Conservation (phyloP, 1,284 basidiomycete species). For the Tilletia caries region DNA sequence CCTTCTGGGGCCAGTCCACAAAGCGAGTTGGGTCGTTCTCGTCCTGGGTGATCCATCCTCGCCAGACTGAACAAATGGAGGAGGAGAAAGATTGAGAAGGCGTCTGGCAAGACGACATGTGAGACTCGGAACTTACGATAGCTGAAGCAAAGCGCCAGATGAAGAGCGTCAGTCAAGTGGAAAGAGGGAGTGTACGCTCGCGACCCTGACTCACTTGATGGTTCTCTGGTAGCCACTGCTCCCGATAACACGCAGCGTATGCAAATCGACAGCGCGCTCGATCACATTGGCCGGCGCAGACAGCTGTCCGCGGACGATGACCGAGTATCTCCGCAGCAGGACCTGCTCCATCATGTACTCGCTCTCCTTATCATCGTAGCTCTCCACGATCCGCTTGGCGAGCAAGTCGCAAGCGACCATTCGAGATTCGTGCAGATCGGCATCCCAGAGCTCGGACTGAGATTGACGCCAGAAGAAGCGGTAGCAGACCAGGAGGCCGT, state of each 20-base stretch:
- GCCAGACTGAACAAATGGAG: neutral
- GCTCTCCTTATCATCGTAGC: neutral
- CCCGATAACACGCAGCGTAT: neutral
- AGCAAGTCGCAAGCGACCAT: constrained; percentile 5
- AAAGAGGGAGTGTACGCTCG: neutral
- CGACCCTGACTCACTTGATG: neutral
- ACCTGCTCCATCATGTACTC: constrained; percentile 13
- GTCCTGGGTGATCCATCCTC: constrained; percentile 8
- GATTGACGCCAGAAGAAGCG: constrained; percentile 9
- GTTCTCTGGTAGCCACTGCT: constrained; percentile 2
- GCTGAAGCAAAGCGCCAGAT: neutral
- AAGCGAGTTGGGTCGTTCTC: constrained; percentile 8
- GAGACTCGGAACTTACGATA: neutral
- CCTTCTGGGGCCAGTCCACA: neutral
- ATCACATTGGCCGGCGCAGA: constrained; percentile 9
- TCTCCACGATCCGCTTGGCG: constrained; percentile 9
- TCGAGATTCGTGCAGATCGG: neutral
- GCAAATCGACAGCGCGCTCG: constrained; percentile 4
- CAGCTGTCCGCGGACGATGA: neutral
- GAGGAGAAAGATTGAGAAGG: neutral
- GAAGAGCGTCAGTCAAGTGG: neutral
- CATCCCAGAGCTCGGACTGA: constrained; percentile 7
- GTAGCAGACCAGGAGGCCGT: constrained; percentile 4
- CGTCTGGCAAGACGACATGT: neutral
- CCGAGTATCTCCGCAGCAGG: constrained; percentile 3